Evolutionary conservation across 305 asterid species (phyloP).

Genomic region (Solanum hybrid): DNA sequence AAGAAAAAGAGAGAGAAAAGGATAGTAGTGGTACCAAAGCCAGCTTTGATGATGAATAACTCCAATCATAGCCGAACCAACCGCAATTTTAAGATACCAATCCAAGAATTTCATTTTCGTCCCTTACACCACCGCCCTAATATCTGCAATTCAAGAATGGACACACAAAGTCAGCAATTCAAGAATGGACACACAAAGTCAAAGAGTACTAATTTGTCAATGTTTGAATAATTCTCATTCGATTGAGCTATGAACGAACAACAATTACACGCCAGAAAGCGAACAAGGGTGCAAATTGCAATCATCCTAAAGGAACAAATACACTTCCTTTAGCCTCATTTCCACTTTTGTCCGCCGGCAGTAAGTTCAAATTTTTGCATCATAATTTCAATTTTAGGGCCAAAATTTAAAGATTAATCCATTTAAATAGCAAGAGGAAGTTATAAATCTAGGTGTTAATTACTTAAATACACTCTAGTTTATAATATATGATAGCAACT

Average conservation of each 20-base stretch:
- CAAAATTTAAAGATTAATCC: no score
- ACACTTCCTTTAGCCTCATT: neutral
- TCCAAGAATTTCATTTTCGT: neutral
- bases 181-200: no score
- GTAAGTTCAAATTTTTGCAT: no score
- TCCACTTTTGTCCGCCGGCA: neutral
- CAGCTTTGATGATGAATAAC: neutral
- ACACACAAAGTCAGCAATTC: no score
- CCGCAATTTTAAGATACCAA: neutral
- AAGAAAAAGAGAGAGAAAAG: neutral
- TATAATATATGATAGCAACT: no score
- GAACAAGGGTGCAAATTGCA: neutral
- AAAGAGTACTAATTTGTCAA: no score
- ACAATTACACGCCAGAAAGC: neutral
- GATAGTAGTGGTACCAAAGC: neutral
- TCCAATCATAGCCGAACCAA: neutral
- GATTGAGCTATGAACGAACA: neutral
- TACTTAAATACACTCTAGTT: no score
- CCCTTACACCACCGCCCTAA: neutral
- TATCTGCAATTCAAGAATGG: neutral
- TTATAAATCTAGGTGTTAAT: no score
- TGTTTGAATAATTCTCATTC: no score
- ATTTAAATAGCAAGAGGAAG: no score
- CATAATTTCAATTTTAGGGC: neutral
- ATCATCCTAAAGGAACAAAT: neutral